Conservation (phyloP, 2,329 filamentous ascomycete genomes). For the Colletotrichum australisinense region DNA sequence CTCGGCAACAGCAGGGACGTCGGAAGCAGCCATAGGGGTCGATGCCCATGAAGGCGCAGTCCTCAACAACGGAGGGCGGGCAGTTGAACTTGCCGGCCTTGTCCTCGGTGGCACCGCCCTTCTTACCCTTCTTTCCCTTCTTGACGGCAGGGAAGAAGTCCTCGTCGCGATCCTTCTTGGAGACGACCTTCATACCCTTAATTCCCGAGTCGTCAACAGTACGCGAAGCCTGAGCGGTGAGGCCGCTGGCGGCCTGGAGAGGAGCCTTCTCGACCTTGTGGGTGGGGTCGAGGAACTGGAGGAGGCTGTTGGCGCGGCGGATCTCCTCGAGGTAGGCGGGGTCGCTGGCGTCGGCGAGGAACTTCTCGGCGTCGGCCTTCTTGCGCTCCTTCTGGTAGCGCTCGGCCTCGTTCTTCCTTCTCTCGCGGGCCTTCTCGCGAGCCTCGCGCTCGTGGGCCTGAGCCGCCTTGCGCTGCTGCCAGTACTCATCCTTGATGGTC, state of each 20-base stretch:
- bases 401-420: constrained; percentile 83
- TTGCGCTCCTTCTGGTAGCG: constrained; percentile 77
- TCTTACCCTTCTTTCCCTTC: constrained; percentile 92
- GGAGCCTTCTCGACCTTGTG: constrained; percentile 73
- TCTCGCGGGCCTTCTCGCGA: constrained; percentile 80
- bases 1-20: constrained; percentile 83
- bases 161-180: constrained; percentile 90
- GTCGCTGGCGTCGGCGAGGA: constrained; percentile 84
- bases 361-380: constrained; percentile 79
- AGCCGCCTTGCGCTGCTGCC: constrained; percentile 83
- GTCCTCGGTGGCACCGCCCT: constrained; percentile 65
- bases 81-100: constrained; percentile 74
- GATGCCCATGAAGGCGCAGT: constrained; percentile 85
- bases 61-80: constrained; percentile 91
- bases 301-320: constrained; percentile 85
- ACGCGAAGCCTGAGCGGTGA: constrained; percentile 82
- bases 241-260: constrained; percentile 74
- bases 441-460: constrained; percentile 86
- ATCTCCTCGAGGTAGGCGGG: constrained; percentile 96
- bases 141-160: constrained; percentile 85
- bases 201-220: constrained; percentile 86
- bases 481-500: constrained; percentile 91
- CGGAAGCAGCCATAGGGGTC: constrained; percentile 88
- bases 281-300: constrained; percentile 90
- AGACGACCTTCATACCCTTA: constrained; percentile 85